Evolutionary conservation across 2,329 filamentous ascomycete genomes (phyloP), one percentile per base, ranked within the genome.

Genomic region (Metarhizium brunneum): DNA sequence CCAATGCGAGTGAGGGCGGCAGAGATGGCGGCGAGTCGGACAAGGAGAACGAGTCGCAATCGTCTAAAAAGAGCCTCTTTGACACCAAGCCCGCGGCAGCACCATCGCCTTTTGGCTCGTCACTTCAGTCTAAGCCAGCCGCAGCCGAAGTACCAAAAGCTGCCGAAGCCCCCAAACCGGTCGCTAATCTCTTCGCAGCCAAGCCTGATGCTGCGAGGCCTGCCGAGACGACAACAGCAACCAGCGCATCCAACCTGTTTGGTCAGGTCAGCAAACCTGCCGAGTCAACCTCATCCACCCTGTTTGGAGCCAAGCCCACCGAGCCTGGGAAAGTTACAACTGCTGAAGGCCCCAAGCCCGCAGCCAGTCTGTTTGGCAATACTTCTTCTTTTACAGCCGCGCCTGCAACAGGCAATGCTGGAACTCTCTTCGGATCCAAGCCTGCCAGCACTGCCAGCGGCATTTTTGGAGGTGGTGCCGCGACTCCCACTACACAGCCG

Each of bases 31-130:
- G 64, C 45, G 73, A 76, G 60, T 76, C 73, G 10, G 73, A 76
- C 62, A 76, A 75, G 64, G 73, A 76, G 63, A 75, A 75, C 51
- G 71, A 71, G 56, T 68, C 68, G 6, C 64, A 71, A 54, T 63
- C 66, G 38, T 54, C 68, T 47, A 71, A 70, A 53, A 71, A 70
- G 61, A 59, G 60, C 6, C 18, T 65, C 30, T 67, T 68, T 35
- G 68, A 67, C n/a, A 54, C 62, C 42, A 72, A 71, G 18, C 54
- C 66, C 8, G 53, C 65, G 8, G 60, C 66, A 10, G 59, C 65
- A 25, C 72, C 71, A 52, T 58, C 67, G 6, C 59, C 47, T 29
- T 61, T 66, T 52, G 65, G 63, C 3, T 62, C 64, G 20, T 65
- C 65, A 16, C 74, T 74, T 59, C 58, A 61, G 20, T 52, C 62